A percentile compares a stretch with the other conserved stretches of the same genome.
phyloP scores from a whole-genome alignment of 176 grass and related monocot species.

The Phragmites australis region DNA sequence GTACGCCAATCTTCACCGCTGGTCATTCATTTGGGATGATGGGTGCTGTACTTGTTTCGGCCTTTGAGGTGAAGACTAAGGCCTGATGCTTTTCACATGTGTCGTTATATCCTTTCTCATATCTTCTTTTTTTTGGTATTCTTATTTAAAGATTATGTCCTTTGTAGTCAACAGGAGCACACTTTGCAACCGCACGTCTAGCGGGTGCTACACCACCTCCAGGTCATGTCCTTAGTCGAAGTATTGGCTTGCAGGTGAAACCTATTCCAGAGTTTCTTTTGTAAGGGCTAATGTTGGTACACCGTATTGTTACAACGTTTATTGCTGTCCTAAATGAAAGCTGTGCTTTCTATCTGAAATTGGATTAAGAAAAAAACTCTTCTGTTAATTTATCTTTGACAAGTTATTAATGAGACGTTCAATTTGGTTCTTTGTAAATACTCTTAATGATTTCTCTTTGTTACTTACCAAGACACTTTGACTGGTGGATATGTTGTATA shows the following conservation, averaged over 20 bases:
- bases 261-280: conserved; percentile 25
- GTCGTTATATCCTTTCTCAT: not conserved
- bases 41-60: conserved; percentile 97
- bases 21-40: conserved; percentile 99
- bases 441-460: conserved; percentile 10
- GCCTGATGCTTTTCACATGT: conserved; percentile 3
- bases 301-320: not conserved
- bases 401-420: conserved; percentile 17
- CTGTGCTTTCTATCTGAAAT: not conserved
- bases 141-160: conserved; percentile 23
- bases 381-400: not conserved
- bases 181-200: conserved; percentile 87
- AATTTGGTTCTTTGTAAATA: conserved; percentile 26
- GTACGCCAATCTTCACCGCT: conserved; percentile 84
- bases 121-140: conserved; percentile 24
- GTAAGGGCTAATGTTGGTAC: not conserved
- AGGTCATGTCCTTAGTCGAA: conserved; percentile 76
- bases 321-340: not conserved
- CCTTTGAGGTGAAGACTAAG: conserved; percentile 70
- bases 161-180: conserved; percentile 87
- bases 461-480: conserved; percentile 23
- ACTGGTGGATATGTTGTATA: not conserved
- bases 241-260: conserved; percentile 86
- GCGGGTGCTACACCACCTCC: conserved; percentile 95
- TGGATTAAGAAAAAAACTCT: not conserved